These are phyloP conservation scores for Taphrina communis DNA, from an alignment of 1,139 yeast genomes.

Conservation along the genomic window DNA sequence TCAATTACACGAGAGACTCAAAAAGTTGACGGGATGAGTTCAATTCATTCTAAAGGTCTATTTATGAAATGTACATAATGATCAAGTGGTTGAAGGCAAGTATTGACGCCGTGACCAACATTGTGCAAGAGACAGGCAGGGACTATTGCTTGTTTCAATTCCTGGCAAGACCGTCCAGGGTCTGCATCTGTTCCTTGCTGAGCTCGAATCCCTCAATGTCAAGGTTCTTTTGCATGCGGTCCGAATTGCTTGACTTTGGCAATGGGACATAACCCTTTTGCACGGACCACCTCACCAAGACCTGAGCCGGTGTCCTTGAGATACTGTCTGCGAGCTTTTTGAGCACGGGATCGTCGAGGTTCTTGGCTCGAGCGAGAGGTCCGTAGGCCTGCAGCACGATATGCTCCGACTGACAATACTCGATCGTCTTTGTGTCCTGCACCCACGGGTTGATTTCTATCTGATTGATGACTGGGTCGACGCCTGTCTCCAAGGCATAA, in stretches of 20 bases:
- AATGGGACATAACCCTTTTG: constrained; percentile 65
- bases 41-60: not conserved
- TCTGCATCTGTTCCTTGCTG: constrained; percentile 62
- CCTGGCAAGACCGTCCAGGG: constrained; percentile 42
- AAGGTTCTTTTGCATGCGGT: constrained; percentile 66
- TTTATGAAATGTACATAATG: no score
- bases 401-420: constrained; percentile 58
- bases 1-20: constrained; percentile 31
- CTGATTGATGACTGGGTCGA: constrained; percentile 60
- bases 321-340: constrained; percentile 52
- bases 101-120: no score
- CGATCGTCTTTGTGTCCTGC: constrained; percentile 55
- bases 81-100: no score
- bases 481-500: constrained; percentile 51
- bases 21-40: constrained; percentile 18
- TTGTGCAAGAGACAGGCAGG: no score
- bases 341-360: constrained; percentile 59
- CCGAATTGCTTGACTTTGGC: constrained; percentile 71
- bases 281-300: constrained; percentile 57
- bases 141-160: not conserved
- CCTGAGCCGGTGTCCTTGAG: constrained; percentile 55
- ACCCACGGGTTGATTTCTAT: constrained; percentile 63
- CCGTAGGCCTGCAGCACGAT: constrained; percentile 69
- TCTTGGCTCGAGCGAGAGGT: constrained; percentile 64
- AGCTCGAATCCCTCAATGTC: constrained; percentile 60